Evolutionary conservation across 176 grass and related monocot species (phyloP), one percentile per base, ranked within the genome.

Genomic region (Miscanthus lutarioriparius): DNA sequence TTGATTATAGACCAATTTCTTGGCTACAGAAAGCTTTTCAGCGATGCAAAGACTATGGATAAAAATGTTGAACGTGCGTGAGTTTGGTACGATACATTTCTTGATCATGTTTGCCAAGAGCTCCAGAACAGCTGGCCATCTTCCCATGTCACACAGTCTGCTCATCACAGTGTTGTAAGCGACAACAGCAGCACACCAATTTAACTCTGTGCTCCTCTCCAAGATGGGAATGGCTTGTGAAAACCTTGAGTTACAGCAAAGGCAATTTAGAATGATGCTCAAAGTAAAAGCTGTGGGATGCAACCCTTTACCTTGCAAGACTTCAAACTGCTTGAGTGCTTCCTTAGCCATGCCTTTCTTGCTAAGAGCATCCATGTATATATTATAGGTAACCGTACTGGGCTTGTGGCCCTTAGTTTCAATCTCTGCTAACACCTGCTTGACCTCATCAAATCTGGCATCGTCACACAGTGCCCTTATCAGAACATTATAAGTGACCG

Each of bases 91-190:
- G 38, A 97, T 81, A 47, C 88, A 88, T 84, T 86, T 97, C 76
- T 97, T 97, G 56, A 89, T 84, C 92, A 97, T 97, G 80, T 88
- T 71, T 20, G 79, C 72, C 36, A 89, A 70, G 33, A 97, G 88
- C 77, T 94, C 89, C 76, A 90, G 82, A 88, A 82, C 86, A 77
- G 19, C 51, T 38, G 23, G 44, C 88, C 90, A 97, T 72, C 68
- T 77, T 39, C 84, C 86, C 58, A 32, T 59, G 27, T 86, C 82
- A 86, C 77, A 84, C 4, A 94, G 84, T 48, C 87, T 89, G 66
- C 90, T 94, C 95, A 92, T 92, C 74, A 94, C 82, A 76, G 92
- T 91, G 82, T 94, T 97, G 86, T 94, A 97, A 0, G 84, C 84
- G 82, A 86, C 79, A 82, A 84, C 82, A 72, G 75, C 80, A 80